Base-by-base conservation (phyloP, 225 moss, liverwort and hornwort genomes). In the Marchantia paleacea region DNA sequence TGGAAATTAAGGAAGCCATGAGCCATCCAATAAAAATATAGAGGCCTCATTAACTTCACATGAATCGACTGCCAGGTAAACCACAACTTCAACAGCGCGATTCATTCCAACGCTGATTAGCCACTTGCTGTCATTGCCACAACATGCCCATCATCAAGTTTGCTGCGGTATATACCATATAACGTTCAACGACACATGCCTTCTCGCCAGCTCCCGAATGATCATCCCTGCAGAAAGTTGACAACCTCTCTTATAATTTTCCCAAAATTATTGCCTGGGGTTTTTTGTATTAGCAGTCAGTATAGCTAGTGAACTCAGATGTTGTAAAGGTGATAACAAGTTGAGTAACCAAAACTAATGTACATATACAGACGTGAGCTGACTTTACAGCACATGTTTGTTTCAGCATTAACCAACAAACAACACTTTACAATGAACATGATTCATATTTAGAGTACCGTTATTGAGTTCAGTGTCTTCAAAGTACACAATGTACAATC, bases 141-240 rank as follows among this genome's bases (percentile, higher is more conserved):
- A 78, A 77, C 78, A 57, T 69, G 52, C 78, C 55, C 76, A 81
- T 78, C 78, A 80, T 84, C 77, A 69, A 78, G 63, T 78, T 78
- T 66, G 62, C 82, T 78, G 78, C 74, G 69, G 79, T 39, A 55
- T 66, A 29, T 57, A 12, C 58, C 73, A 51, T 73, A 6, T 79
- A 68, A 75, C 50, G 61, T 54, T 79, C 79, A 62, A 82, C 78
- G 50, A 78, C 61, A 79, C 51, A 72, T 82, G 82, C 74, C 67
- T 48, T 79, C 76, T 78, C 68, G 69, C 85, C 79, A 85, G 79
- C 82, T 82, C 70, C 78, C 68, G 69, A 48, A 53, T 72, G 18
- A 48, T 82, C 60, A 82, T 79, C 85, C 81, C 85, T 85, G 82
- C 81, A 85, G 75, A 30, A 75, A 79, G 53, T 82, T 61, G 79